Evolutionary conservation across 2,329 filamentous ascomycete genomes (phyloP), one percentile per base, ranked within the genome.

Genomic region (Macroventuria anomochaeta): DNA sequence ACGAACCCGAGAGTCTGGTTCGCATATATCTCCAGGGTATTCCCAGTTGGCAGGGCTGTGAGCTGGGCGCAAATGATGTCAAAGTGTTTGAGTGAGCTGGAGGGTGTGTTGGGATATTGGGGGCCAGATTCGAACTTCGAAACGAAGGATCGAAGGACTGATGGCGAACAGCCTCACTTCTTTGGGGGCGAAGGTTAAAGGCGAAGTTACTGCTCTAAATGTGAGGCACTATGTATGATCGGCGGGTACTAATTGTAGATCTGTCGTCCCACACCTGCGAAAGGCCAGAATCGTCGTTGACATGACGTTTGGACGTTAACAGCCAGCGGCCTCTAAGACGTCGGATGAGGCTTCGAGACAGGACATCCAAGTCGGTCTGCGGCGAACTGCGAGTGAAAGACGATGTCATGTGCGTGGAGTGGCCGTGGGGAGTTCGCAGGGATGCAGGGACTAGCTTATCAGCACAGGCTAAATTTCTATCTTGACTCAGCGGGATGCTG

Each of bases 221-320:
- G 39, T 48, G 12, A 50, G 7, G 26, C 41, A 39, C 46, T 50
- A 37, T 28, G 41, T 31, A 55, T 57, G 53, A 59, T 59, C 53
- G 53, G 40, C 53, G 42, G 29, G 17, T 38, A 21, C 55, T 58
- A 60, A 51, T 32, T 50, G 62, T 59, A 60, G 61, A 67, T 67
- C 64, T 53, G 34, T 42, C 28, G 50, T 48, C 47, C 51, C 49
- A 47, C 46, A 39, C 39, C 39, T 48, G 44, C 44, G 26, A 48
- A 25, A 39, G 53, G 60, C 60, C 51, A 66, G 61, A 65, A 38
- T 37, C 46, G 38, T 46, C 34, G 3, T 54, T 36, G 40, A 39
- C 18, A 62, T 67, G 61, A 67, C 62, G 55, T 59, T 48, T 42
- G 32, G 34, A 36, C 26, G 52, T 54, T 50, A 48, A 32, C 32